A percentile compares a stretch with the other conserved stretches of the same genome.
phyloP scores from a whole-genome alignment of 1,284 basidiomycete species.

The Anthracocystis walkeri region DNA sequence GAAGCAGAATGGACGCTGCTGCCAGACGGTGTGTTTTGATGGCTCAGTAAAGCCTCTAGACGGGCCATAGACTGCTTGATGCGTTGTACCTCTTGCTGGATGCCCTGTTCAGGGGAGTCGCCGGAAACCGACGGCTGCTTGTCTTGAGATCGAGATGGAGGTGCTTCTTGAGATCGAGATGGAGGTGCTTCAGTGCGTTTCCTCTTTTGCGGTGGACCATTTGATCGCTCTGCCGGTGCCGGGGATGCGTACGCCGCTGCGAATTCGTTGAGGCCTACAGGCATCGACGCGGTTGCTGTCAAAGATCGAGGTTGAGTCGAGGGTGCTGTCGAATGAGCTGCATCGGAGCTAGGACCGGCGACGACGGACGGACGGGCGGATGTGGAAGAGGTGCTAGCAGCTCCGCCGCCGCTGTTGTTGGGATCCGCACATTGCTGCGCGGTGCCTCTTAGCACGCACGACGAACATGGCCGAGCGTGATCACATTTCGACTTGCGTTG shows the following conservation, averaged over 20 bases:
- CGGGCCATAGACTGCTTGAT: conserved; percentile 30
- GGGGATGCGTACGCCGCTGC: not conserved
- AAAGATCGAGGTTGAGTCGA: conserved; percentile 3
- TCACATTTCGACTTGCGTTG: conserved; percentile 47
- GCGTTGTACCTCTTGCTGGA: conserved; percentile 21
- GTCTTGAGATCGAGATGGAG: not conserved
- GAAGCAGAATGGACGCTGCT: not conserved
- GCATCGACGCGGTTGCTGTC: conserved; percentile 17
- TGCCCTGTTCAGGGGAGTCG: not conserved
- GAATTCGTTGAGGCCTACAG: conserved; percentile 3
- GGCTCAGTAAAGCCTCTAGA: conserved; percentile 23
- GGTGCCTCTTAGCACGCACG: conserved; percentile 36
- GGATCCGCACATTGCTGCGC: conserved; percentile 29
- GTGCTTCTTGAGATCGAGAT: not conserved
- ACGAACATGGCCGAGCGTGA: conserved; percentile 41
- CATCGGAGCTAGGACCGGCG: conserved; percentile 5
- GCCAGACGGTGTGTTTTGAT: not conserved
- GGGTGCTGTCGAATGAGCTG: not conserved
- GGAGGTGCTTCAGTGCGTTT: conserved; percentile 9
- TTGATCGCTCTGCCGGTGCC: not conserved
- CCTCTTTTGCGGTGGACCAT: conserved; percentile 16
- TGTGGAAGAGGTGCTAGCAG: conserved; percentile 7
- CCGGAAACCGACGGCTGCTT: not conserved
- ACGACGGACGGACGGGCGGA: not conserved
- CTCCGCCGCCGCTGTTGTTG: not conserved